Evolutionary conservation across 768 basidiomycete species (phyloP).

Genomic region (Suillus americanus): DNA sequence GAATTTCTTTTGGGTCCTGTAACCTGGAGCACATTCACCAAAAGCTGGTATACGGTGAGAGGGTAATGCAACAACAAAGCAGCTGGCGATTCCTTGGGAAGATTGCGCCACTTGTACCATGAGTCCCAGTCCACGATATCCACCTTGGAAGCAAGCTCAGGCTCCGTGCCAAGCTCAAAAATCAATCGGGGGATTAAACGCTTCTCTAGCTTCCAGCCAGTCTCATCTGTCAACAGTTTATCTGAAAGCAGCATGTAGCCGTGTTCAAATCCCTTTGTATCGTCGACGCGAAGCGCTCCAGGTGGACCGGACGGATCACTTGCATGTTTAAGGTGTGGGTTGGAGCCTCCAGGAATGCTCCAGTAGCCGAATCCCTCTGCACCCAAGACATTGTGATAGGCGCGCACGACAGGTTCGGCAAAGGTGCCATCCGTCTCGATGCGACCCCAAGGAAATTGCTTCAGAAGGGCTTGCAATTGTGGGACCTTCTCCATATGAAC

Average conservation of each 20-base stretch:
- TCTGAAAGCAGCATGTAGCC: slow-evolving; percentile 35
- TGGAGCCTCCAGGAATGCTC: slow-evolving; percentile 36
- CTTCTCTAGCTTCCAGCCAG: slow-evolving; percentile 37
- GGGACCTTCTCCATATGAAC: slow-evolving; percentile 38
- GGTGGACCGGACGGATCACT: slow-evolving; percentile 4
- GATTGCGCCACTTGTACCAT: slow-evolving; percentile 46
- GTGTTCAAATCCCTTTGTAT: slow-evolving; percentile 27
- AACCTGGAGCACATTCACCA: slow-evolving; percentile 35
- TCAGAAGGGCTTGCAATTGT: slow-evolving; percentile 32
- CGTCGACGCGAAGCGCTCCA: slow-evolving; percentile 9
- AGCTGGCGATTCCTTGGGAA: slow-evolving; percentile 43
- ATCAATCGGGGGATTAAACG: slow-evolving; percentile 35
- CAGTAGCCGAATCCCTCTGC: slow-evolving; percentile 41
- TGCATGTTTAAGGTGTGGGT: slow-evolving; percentile 28
- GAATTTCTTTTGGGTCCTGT: slow-evolving; percentile 23
- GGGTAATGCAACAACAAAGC: slow-evolving; percentile 46
- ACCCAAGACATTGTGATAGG: slow-evolving; percentile 38
- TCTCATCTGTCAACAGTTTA: slow-evolving; percentile 30
- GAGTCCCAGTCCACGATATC: slow-evolving; percentile 41
- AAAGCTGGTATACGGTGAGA: slow-evolving; percentile 39
- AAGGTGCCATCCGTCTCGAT: slow-evolving; percentile 43
- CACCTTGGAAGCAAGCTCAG: slow-evolving; percentile 23
- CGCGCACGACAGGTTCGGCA: slow-evolving; percentile 32
- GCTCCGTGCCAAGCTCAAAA: slow-evolving; percentile 29
- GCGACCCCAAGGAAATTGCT: slow-evolving; percentile 43